Evolutionary conservation across 2,329 filamentous ascomycete species (phyloP), one percentile per base, ranked within the genome.

Genomic region (Ophiosphaerella narmari): DNA sequence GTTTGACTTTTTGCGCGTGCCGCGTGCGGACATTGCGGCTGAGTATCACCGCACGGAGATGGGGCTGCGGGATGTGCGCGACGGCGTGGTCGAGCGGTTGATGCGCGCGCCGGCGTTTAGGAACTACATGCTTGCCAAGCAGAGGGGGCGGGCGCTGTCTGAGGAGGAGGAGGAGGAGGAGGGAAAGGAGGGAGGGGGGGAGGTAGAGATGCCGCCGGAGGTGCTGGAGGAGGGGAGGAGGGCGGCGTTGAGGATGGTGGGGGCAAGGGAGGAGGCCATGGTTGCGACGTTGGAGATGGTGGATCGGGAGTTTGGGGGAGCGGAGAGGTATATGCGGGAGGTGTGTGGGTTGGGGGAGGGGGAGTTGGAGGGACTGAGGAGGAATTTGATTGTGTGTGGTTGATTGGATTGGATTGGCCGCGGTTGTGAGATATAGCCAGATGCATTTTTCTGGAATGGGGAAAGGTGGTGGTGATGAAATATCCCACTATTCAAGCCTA

Each of bases 21-120:
- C 78, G 1, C 79, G 85, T 55, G 75, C 86, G 80, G n/a, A 41
- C 1, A 70, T 73, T 24, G 86, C 86, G 0, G 71, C 80, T 8
- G 89, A 92, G 68, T 92, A 91, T 67, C 76, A 80, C 13, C 75
- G 90, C 8, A 90, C 86, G 0, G 84, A 89, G 43, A 60, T 77
- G 1, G 87, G 88, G 0, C 73, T 90, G 7, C 75, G 61, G 9
- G 60, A 70, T 32, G 52, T 74, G 13, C 70, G 73, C 40, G 74
- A 75, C 3, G 64, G 77, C 31, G 80, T 84, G 54, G 79, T 80
- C 18, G 76, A 78, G 39, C 68, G 78, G 33, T 74, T 89, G 13
- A 66, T 85, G 34, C 42, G 55, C 8, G 54, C 43, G 2, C 58
- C 60, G 0, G 67, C 51, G 7, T 70, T 72, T 11, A 60, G 48